phyloP scores from a whole-genome alignment of 2,329 filamentous ascomycete genomes.

The Pyrenophora graminea region DNA sequence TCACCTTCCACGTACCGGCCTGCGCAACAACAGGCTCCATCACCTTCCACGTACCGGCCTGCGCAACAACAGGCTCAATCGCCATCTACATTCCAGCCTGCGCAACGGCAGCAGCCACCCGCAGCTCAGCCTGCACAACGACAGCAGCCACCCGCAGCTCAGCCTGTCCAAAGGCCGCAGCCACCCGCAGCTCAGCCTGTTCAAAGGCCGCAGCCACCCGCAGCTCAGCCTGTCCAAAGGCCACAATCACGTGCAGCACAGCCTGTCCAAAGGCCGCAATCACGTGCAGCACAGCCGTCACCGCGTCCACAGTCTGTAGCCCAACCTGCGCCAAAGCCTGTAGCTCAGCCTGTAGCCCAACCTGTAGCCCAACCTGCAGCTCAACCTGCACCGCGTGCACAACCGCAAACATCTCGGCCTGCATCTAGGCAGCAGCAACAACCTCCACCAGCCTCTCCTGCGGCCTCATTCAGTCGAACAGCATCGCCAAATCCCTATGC shows the following conservation, averaged over 20 bases:
- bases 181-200: slow-evolving; percentile 21
- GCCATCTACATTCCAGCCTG: no score
- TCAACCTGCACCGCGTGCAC: slow-evolving; percentile 2
- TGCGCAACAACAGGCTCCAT: slow-evolving; percentile 17
- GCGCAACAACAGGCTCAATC: slow-evolving; percentile 9
- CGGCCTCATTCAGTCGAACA: slow-evolving; percentile 21
- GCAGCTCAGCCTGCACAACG: neutral
- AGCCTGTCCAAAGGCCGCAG: slow-evolving; percentile 20
- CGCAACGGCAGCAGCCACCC: no score
- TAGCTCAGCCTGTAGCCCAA: neutral
- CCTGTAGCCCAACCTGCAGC: neutral
- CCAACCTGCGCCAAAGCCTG: slow-evolving; percentile 5
- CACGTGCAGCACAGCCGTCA: slow-evolving; percentile 6
- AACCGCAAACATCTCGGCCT: slow-evolving; percentile 2
- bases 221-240: slow-evolving; percentile 3
- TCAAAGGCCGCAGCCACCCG: slow-evolving; percentile 14
- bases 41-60: slow-evolving; percentile 5
- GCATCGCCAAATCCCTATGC: slow-evolving; percentile 68
- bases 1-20: slow-evolving; percentile 7
- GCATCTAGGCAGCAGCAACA: slow-evolving; percentile 12
- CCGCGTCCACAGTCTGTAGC: slow-evolving; percentile 5
- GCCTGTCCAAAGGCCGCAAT: slow-evolving; percentile 8
- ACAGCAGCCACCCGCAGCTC: neutral
- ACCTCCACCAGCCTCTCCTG: slow-evolving; percentile 11
- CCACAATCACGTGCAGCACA: slow-evolving; percentile 4